Base-by-base conservation (phyloP, 1,284 basidiomycete species). In the Malassezia yamatoensis region DNA sequence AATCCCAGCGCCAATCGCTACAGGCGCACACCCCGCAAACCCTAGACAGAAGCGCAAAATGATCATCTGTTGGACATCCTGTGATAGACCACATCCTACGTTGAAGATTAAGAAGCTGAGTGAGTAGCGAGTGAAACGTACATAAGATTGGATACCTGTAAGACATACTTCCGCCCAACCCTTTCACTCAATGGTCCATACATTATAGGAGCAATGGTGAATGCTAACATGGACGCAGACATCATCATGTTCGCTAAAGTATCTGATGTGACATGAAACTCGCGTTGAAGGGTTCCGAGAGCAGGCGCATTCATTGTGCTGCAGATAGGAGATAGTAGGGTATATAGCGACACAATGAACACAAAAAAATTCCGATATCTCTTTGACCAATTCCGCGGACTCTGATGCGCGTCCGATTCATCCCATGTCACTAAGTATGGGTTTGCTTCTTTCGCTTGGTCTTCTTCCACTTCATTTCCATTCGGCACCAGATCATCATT, bases 1-100 rank as follows among this genome's bases (percentile, higher is more conserved):
- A 1, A 84, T 80, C 1, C 83, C 86, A 36, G 84, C 85, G 15
- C 68, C 68, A 21, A 68, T 61, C 0, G 64, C 53, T 0, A 75
- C 46, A 0, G 74, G 72, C 0, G 74, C 74, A 10, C 58, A 54
- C 1, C 71, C 74, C 11, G 67, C 69, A 5, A 72, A 49, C 1
- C 74, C 74, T n/a, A 64, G 57, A 24, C 63, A 51, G 32, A 66
- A 66, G 10, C 65, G 56, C 36, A 66, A 59, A 15, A 53, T 48
- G 20, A 55, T 55, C 53, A 71, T 55, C 44, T 68, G 64, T 18
- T 63, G 40, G 1, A 60, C 43, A 11, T 32, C 59, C 24, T 60
- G 62, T 29, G 66, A 58, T 1, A 59, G 58, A n/a, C 53, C 57
- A 32, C 58, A 53, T 34, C 33, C 54, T 29, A 62, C 47, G 42